Base-by-base conservation (phyloP, 208 protist species). In the Naegleria gruberi region DNA sequence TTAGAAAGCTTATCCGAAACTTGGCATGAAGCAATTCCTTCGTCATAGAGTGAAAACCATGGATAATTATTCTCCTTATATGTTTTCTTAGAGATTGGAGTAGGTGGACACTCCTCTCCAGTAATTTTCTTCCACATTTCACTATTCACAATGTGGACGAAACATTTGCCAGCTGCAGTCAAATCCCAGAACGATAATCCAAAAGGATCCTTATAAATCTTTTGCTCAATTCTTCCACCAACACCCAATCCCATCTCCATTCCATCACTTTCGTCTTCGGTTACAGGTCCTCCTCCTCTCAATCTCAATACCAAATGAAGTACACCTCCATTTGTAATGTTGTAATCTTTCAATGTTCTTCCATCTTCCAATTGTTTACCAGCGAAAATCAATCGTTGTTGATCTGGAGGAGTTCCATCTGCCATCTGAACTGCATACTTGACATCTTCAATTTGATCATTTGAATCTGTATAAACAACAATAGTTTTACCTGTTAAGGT, bases 371-470 rank as follows among this genome's bases (percentile, higher is more conserved):
- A 55, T 55, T 55, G 46, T 87, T 92, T 92, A 30, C 91, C 91
- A n/a, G 87, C 87, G 41, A 90, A 90, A 57, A 90, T 90, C 19
- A 89, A 91, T 26, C 4, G 15, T 47, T 91, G 92, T 74, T 91
- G 34, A 89, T 40, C 90, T 91, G 57, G 57, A n/a, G 12, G 12
- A 34, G 30, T 74, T n/a, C 88, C 91, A 83, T 91, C 89, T 65
- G 92, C 51, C 55, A 91, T 86, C 40, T 91, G 82, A 42, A 92
- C 92, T 73, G 83, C 8, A 19, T 46, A 4, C 30, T 92, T 92
- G 34, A 92, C 7, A 34, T 7, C 4, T n/a, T 91, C 55, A n/a
- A 92, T 73, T 30, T 12, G 91, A 77, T 85, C 90, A 51, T 51
- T 51, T 51, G 12, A 51, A 51, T 12, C 4, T 17, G 7, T 17